Conservation (phyloP, 305 asterid genomes). For the Solanum chacoense region DNA sequence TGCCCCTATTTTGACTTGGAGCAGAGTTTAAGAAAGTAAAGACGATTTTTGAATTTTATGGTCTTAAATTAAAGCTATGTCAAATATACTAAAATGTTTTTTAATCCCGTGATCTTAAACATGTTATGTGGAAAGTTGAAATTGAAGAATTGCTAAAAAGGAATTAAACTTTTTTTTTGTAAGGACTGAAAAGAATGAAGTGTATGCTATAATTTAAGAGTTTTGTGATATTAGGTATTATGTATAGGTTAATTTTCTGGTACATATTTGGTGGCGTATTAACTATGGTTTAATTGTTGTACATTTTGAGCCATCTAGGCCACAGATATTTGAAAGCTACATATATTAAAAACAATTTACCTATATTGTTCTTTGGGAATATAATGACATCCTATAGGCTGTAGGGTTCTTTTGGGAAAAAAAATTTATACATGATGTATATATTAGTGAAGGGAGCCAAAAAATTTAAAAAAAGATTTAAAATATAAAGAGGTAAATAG, state of each 20-base stretch:
- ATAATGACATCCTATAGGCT: not conserved
- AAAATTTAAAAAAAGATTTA: accelerated
- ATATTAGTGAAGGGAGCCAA: not conserved
- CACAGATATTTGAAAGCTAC: not conserved
- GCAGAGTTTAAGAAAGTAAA: too few species aligned
- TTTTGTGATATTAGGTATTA: too few species aligned
- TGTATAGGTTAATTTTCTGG: not conserved
- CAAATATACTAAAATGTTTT: too few species aligned
- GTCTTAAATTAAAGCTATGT: not conserved
- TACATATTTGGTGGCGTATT: not conserved
- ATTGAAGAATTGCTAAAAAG: too few species aligned
- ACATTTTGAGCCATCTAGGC: not conserved
- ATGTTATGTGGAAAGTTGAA: not conserved
- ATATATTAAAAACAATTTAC: not conserved
- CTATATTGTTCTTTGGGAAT: not conserved
- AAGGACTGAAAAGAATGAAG: not conserved
- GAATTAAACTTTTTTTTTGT: too few species aligned
- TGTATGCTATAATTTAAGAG: not conserved
- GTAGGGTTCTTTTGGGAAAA: not conserved
- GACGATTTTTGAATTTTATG: too few species aligned
- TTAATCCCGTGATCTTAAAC: not conserved
- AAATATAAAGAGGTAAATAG: not conserved
- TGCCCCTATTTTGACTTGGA: not conserved
- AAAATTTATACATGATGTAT: not conserved
- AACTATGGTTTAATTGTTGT: not conserved